A percentile compares a stretch with the other conserved stretches of the same genome.
Conservation (phyloP, 768 basidiomycete genomes). For the Gautieria morchelliformis region DNA sequence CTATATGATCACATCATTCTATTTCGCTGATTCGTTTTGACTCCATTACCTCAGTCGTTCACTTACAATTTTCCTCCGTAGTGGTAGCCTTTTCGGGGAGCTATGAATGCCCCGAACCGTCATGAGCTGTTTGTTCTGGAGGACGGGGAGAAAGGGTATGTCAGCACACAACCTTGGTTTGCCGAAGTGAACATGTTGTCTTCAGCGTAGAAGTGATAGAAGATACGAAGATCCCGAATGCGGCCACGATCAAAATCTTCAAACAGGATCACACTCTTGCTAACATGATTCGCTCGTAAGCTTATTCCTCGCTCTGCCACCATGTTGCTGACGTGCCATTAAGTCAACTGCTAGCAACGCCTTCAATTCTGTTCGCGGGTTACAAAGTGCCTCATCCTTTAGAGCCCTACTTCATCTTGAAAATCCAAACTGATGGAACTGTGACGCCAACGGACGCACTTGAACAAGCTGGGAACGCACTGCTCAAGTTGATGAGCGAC, state of each 20-base stretch:
- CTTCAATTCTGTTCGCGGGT: slow-evolving; percentile 87
- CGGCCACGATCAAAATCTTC: slow-evolving; percentile 86
- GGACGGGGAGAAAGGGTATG: slow-evolving; percentile 90
- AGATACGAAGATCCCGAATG: slow-evolving; percentile 97
- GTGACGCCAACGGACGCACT: slow-evolving; percentile 75
- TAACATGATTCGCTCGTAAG: slow-evolving; percentile 92
- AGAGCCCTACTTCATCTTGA: slow-evolving; percentile 88
- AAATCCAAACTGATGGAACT: slow-evolving; percentile 89
- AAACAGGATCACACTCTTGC: slow-evolving; percentile 98
- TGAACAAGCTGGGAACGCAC: slow-evolving; percentile 72
- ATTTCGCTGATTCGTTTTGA: slow-evolving; percentile 42
- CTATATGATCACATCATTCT: slow-evolving; percentile 39
- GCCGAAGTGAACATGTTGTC: slow-evolving; percentile 9
- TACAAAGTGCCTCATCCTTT: slow-evolving; percentile 98
- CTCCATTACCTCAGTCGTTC: too few species aligned
- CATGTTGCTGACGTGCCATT: slow-evolving; percentile 2
- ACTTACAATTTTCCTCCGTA: not conserved
- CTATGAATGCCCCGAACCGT: slow-evolving; percentile 92
- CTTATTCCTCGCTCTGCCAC: slow-evolving; percentile 17
- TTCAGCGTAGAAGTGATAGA: slow-evolving; percentile 80
- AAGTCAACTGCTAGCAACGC: slow-evolving; percentile 90
- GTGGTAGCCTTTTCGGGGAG: not conserved
- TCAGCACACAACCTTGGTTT: slow-evolving; percentile 16
- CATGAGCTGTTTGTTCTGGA: slow-evolving; percentile 87
- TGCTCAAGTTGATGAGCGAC: slow-evolving; percentile 49